Evolutionary conservation across 2,329 filamentous ascomycete species (phyloP), one percentile per base, ranked within the genome.

Genomic region (Fusarium miscanthi): DNA sequence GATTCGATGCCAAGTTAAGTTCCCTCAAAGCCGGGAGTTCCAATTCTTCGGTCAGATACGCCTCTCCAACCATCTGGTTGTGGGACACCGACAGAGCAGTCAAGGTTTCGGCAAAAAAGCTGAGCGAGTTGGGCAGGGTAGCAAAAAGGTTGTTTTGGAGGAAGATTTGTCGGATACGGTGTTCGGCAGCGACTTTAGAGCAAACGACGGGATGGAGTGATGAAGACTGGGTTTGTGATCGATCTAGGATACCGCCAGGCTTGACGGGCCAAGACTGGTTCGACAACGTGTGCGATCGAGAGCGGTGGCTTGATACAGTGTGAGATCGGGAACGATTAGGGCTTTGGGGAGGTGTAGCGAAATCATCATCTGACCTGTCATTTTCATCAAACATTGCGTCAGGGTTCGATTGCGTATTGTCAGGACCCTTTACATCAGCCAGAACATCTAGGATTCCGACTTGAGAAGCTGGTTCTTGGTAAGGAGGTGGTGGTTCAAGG

Each of bases 91-190:
- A 93, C 21, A 97, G 86, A 1, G 90, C 88, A 1, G 90, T 91
- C 42, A 98, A 82, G 5, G 90, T 92, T 19, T 89, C 85, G 5
- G 91, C 89, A 69, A 97, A 92, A 75, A 92, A 90, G 23, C 87
- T 89, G 17, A 98, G 85, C 1, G 92, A 89, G 31, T 87, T 84
- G 0, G 95, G 95, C 6, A 98, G 88, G 8, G 82, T 82, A 1
- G 88, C 87, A 61, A 98, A 89, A 3, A 89, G 85, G 79, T 98
- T 98, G 78, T 93, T 91, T 60, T 95, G 91, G 42, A 98, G 85
- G 68, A 92, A 89, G 3, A 96, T 81, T 48, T 89, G 85, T 42
- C 80, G 86, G 63, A 87, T 85, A 45, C 79, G 86, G 78, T 86
- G 88, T 67, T 77, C 85, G 8, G 84, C 83, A 3, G 89, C 88